Conservation (phyloP, 129 eudicot genomes). For the Oenanthe sinensis region DNA sequence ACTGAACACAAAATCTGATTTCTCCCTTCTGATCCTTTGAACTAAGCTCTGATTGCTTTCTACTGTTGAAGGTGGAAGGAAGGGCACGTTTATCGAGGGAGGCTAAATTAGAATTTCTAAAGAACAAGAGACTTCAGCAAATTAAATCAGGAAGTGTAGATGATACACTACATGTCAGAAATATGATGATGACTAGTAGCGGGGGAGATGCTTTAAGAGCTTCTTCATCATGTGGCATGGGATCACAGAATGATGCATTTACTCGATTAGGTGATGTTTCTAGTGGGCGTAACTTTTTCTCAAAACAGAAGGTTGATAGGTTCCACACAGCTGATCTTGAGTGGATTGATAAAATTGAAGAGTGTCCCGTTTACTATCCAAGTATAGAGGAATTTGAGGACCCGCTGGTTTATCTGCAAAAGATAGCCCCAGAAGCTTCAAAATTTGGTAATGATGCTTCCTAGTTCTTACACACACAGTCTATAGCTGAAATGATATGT, state of each 20-base stretch:
- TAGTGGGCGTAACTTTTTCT: constrained; percentile 28
- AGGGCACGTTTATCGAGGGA: constrained; percentile 78
- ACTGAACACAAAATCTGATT: not conserved
- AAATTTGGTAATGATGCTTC: constrained; percentile 56
- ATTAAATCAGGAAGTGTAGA: constrained; percentile 37
- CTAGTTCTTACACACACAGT: not conserved
- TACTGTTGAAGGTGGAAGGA: constrained; percentile 78
- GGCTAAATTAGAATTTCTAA: constrained; percentile 64
- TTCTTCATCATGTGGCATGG: constrained; percentile 55
- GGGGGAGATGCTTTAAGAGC: constrained; percentile 76
- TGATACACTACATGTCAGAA: constrained; percentile 31
- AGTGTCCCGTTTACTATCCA: constrained; percentile 82
- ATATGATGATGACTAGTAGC: constrained; percentile 47
- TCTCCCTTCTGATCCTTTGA: not conserved
- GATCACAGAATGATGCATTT: constrained; percentile 27
- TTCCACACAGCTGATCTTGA: constrained; percentile 46
- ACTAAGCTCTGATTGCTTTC: constrained; percentile 7
- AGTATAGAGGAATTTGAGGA: constrained; percentile 82
- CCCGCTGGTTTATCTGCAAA: constrained; percentile 79
- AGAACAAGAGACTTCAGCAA: constrained; percentile 73
- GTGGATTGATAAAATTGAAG: constrained; percentile 66
- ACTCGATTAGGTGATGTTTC: constrained; percentile 27
- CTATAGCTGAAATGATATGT: not conserved
- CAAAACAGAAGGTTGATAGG: constrained; percentile 51
- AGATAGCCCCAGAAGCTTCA: constrained; percentile 93